Percentiles rank a stretch among this genome's conserved stretches.
Conservation (phyloP, 805 yeast species). For the Ogataea siamensis region DNA sequence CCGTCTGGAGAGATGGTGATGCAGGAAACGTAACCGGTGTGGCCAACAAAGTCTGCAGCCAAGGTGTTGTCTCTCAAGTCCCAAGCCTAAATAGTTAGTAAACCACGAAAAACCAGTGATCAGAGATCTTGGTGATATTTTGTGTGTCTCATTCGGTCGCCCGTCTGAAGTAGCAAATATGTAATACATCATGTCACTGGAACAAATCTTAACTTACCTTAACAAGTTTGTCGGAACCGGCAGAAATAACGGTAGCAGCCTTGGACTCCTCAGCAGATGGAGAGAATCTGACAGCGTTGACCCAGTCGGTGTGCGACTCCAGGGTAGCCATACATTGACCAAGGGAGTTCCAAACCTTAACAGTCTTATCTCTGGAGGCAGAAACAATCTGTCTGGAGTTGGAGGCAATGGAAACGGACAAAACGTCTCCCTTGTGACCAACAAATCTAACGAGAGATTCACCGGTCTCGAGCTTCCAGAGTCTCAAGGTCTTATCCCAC, state of each 20-base stretch:
- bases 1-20: conserved; percentile 99
- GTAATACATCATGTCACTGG: conserved; percentile 62
- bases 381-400: conserved; percentile 98
- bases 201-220: conserved; percentile 72
- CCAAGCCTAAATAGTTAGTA: conserved; percentile 71
- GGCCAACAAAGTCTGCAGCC: conserved; percentile 97
- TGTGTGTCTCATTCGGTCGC: conserved; percentile 87
- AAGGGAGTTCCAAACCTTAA: conserved; percentile 98
- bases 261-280: conserved; percentile 50
- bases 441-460: conserved; percentile 91
- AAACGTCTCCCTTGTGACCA: conserved; percentile 97
- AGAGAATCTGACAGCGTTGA: conserved; percentile 95
- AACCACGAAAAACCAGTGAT: conserved; percentile 34
- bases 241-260: conserved; percentile 81
- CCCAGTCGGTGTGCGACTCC: conserved; percentile 98
- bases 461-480: conserved; percentile 96
- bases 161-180: conserved; percentile 99
- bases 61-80: conserved; percentile 71
- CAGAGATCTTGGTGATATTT: conserved; percentile 99
- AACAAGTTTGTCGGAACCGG: conserved; percentile 98
- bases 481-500: conserved; percentile 99
- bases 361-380: conserved; percentile 98
- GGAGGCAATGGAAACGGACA: conserved; percentile 94
- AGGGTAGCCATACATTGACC: conserved; percentile 96
- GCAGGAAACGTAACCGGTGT: conserved; percentile 97